Base-by-base conservation (phyloP, 2,329 filamentous ascomycete species). In the Colletotrichum ledebouriae region DNA sequence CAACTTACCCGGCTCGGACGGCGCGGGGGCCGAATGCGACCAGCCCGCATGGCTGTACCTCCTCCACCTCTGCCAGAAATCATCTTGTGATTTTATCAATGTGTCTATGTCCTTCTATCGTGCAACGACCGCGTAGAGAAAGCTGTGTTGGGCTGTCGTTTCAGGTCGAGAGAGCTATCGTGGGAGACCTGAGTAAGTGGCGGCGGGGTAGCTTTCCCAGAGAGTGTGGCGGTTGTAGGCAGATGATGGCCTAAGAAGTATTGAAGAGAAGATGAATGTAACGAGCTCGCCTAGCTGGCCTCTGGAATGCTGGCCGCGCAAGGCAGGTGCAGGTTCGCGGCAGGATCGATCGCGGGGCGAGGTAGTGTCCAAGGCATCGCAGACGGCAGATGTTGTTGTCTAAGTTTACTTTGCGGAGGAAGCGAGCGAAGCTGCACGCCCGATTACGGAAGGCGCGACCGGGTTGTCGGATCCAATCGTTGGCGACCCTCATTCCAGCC, bases 41-140 rank as follows among this genome's bases (percentile, higher is more conserved):
- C 78, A 60, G 74, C 73, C 57, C 79, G 76, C 63, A 77, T 74
- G 64, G 79, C 79, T 61, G 78, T 46, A 9, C 68, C 68, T 52
- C 70, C 77, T 75, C 81, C 80, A 63, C 83, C 83, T 73, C 83
- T 80, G 69, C 83, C 83, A 6, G 83, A 84, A 72, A 85, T 84
- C 83, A 85, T 85, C 29, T 70, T 72, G 53, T 29, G 13, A n/a
- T 9, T 41, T 22, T 42, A 15, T 53, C 15, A n/a, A n/a, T 20
- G 3, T 53, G 20, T 34, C 7, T 4, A 3, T 49, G 20, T 42
- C 29, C 13, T 22, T 47, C 33, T 29, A 13, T 50, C 2, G 7
- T 29, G 29, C 7, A 9, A 25, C 10, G n/a, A 46, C 39, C 13
- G 42, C 20, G 15, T 10, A 13, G 11, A 6, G 20, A 33, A 22